Evolutionary conservation across 257 asterid genomes (phyloP).

Genomic region (Penstemon barbatus): DNA sequence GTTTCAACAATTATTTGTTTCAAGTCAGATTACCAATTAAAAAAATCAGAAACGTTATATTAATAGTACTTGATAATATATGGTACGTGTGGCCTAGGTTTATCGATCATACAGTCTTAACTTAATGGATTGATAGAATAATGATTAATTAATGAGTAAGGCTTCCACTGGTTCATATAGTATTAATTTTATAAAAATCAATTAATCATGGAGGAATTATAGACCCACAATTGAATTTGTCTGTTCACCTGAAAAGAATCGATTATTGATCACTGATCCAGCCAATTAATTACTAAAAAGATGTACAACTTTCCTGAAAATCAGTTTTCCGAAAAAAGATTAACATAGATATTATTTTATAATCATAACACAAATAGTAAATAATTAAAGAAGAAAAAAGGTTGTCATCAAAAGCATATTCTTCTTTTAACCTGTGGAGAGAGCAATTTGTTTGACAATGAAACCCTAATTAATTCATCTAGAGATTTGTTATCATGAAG

Average conservation of each 20-base stretch:
- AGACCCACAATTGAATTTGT: conserved; percentile 27
- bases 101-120: neutral
- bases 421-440: conserved; percentile 24
- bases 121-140: neutral
- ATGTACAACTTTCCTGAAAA: conserved; percentile 29
- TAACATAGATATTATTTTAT: conserved; percentile 11
- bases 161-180: neutral
- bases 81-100: neutral
- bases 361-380: neutral
- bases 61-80: neutral
- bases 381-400: conserved; percentile 24
- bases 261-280: conserved; percentile 23
- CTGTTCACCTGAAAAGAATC: conserved; percentile 27
- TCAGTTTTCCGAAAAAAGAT: conserved; percentile 23
- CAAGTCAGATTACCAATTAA: too few species aligned
- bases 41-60: too few species aligned
- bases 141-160: too few species aligned
- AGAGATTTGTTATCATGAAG: conserved; percentile 36
- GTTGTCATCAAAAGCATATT: conserved; percentile 28
- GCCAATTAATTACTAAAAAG: conserved; percentile 27
- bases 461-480: conserved; percentile 21
- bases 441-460: neutral
- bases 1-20: too few species aligned
- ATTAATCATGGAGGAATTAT: conserved; percentile 34
- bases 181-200: conserved; percentile 2